A percentile compares a stretch with the other conserved stretches of the same genome.
These are phyloP conservation scores for Hygrophila difformis DNA, from an alignment of 257 asterid species.

Conservation along the genomic window DNA sequence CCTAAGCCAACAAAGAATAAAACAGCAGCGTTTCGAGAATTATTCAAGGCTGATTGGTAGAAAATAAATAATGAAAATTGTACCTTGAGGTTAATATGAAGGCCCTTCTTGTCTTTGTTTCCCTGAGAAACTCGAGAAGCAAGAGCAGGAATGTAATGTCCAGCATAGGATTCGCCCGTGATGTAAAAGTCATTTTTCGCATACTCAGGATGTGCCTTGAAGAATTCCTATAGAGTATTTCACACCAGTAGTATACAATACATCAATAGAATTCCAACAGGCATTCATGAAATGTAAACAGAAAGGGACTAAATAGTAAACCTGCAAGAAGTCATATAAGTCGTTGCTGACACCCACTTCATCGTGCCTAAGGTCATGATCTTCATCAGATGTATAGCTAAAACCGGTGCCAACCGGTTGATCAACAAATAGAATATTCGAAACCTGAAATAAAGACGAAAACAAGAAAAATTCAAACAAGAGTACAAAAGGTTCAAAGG, in stretches of 20 bases:
- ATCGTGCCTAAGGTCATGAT: constrained; percentile 16
- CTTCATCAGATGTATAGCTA: constrained; percentile 27
- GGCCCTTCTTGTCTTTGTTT: constrained; percentile 41
- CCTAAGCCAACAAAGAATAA: constrained; percentile 27
- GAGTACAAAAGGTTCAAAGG: too few species aligned
- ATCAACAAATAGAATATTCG: constrained; percentile 38
- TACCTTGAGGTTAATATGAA: constrained; percentile 39
- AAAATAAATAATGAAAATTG: neutral
- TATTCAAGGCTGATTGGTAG: neutral
- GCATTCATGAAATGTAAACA: neutral
- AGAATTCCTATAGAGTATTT: constrained; percentile 24
- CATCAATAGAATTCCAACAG: too few species aligned
- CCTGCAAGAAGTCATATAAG: constrained; percentile 39
- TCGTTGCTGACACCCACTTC: constrained; percentile 26
- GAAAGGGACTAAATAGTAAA: constrained; percentile 2
- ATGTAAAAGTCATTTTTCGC: constrained; percentile 39
- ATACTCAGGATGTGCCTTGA: constrained; percentile 36
- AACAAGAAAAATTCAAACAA: neutral
- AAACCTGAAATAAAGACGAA: constrained; percentile 16
- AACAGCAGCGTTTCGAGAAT: too few species aligned
- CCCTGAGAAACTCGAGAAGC: constrained; percentile 41
- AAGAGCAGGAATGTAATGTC: constrained; percentile 50
- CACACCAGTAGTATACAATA: neutral
- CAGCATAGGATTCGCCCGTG: constrained; percentile 55
- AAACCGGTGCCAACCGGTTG: constrained; percentile 49